phyloP scores from a whole-genome alignment of 2,329 filamentous ascomycete genomes.

The Arthrobotrys sinensis region DNA sequence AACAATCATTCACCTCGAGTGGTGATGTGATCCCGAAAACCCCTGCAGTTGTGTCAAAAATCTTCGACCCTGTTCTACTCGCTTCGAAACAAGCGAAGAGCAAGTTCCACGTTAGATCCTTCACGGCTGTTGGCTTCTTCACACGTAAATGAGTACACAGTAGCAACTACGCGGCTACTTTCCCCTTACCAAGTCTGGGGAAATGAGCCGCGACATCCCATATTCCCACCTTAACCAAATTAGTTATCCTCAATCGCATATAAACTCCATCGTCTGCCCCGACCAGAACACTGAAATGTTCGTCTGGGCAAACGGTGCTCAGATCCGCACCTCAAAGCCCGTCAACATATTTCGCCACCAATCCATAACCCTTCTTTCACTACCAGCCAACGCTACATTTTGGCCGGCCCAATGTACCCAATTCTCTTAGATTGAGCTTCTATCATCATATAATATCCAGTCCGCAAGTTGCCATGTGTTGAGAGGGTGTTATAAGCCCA shows the following conservation, averaged over 20 bases:
- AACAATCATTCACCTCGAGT: neutral
- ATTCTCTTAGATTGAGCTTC: neutral
- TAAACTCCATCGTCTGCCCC: slow-evolving; percentile 11
- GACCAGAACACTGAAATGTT: neutral
- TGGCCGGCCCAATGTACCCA: slow-evolving; percentile 10
- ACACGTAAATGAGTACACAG: slow-evolving; percentile 50
- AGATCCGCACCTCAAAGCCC: neutral
- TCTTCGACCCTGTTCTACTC: slow-evolving; percentile 54
- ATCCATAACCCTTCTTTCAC: neutral
- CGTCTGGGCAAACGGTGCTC: neutral
- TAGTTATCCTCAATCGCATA: slow-evolving; percentile 1
- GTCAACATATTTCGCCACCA: slow-evolving; percentile 9
- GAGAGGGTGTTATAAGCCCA: neutral
- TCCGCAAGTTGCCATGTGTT: neutral
- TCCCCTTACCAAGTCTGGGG: slow-evolving; percentile 9
- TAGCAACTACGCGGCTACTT: slow-evolving; percentile 48
- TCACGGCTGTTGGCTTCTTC: slow-evolving; percentile 26
- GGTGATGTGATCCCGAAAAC: slow-evolving; percentile 1
- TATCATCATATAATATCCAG: neutral
- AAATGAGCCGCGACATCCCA: slow-evolving; percentile 26
- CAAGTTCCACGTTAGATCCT: slow-evolving; percentile 43
- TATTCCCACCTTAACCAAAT: slow-evolving; percentile 2
- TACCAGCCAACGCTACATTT: neutral
- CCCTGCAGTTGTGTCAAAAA: slow-evolving; percentile 32
- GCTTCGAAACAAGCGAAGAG: slow-evolving; percentile 56